A percentile compares a stretch with the other conserved stretches of the same genome.
Evolutionary conservation across 495 filamentous ascomycete genomes (phyloP).

Genomic region (Podospora sp.): DNA sequence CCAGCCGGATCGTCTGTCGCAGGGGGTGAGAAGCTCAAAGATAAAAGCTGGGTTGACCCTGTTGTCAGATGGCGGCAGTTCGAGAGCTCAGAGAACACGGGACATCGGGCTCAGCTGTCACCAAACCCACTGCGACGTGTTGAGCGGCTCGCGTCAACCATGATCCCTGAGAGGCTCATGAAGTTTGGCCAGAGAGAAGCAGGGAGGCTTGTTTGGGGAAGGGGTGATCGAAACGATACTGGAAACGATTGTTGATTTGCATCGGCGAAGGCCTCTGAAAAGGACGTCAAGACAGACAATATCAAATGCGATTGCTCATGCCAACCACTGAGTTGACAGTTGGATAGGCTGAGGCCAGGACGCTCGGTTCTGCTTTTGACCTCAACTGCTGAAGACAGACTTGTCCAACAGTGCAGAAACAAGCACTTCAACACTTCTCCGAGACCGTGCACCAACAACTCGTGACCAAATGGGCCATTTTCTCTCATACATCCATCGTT

Average conservation of each 20-base stretch:
- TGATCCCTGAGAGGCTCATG: conserved; percentile 2
- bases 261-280: no score
- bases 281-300: background rate
- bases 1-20: background rate
- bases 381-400: background rate
- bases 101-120: background rate
- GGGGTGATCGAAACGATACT: background rate
- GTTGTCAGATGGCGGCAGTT: background rate
- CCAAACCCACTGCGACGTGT: background rate
- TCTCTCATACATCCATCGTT: background rate
- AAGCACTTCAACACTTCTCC: background rate
- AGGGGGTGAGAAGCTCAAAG: background rate
- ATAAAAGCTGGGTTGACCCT: background rate
- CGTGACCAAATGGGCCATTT: background rate
- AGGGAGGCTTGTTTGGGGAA: background rate
- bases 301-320: background rate
- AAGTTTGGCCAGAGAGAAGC: background rate
- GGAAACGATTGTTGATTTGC: background rate
- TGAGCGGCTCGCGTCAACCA: background rate
- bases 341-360: background rate
- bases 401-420: background rate
- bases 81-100: background rate
- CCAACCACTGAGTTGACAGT: no score
- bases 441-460: background rate
- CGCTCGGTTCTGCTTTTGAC: background rate